Percentiles rank a stretch among this genome's conserved stretches.
Conservation (phyloP, 176 grass and related monocot species). For the Aegilops sharonensis region DNA sequence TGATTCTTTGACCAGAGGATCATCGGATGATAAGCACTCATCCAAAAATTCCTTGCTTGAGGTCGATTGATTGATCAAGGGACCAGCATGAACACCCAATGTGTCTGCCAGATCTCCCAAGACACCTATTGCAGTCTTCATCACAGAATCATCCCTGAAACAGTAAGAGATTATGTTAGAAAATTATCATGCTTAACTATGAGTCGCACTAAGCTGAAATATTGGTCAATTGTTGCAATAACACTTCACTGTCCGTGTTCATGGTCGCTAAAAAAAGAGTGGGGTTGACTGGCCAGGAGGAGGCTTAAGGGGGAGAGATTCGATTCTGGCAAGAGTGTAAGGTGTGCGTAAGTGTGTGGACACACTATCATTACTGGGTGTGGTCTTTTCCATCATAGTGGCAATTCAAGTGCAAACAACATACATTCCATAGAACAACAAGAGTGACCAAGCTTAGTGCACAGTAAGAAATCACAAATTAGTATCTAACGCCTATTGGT, state of each 20-base stretch:
- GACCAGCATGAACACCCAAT: constrained; percentile 65
- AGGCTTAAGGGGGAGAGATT: constrained; percentile 19
- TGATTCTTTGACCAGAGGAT: constrained; percentile 71
- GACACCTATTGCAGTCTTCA: constrained; percentile 83
- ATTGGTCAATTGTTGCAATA: background rate
- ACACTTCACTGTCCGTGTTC: background rate
- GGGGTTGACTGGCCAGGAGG: background rate
- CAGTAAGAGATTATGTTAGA: background rate
- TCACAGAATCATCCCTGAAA: constrained; percentile 89
- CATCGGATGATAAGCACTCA: constrained; percentile 76
- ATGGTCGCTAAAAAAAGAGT: background rate
- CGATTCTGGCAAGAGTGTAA: background rate
- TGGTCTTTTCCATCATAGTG: constrained; percentile 6
- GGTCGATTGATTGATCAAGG: constrained; percentile 60
- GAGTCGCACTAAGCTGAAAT: background rate
- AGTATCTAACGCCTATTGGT: background rate
- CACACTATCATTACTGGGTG: background rate
- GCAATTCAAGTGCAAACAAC: background rate
- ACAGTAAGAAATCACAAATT: background rate
- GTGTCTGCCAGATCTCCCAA: constrained; percentile 86
- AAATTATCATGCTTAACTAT: constrained; percentile 8
- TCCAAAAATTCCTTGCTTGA: constrained; percentile 72
- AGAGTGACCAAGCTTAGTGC: background rate
- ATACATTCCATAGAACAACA: background rate
- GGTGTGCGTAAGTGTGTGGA: background rate